These are phyloP conservation scores for Tilletia caries DNA, from an alignment of 1,284 basidiomycete genomes.

Conservation along the genomic window DNA sequence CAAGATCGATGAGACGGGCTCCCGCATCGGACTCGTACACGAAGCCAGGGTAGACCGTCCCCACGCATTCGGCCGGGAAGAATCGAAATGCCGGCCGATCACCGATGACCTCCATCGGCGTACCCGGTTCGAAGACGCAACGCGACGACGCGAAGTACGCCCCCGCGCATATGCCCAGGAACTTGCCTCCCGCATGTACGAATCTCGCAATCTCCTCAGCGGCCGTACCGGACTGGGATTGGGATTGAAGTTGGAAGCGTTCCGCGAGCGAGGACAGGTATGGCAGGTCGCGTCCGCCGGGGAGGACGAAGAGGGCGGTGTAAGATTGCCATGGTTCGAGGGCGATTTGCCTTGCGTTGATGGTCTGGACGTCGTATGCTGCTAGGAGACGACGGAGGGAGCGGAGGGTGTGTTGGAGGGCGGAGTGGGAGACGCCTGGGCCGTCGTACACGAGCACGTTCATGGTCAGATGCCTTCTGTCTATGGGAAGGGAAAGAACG, in stretches of 20 bases:
- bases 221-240: conserved; percentile 12
- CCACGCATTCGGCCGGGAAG: conserved; percentile 61
- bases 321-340: conserved; percentile 39
- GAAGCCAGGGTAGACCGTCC: conserved; percentile 63
- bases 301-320: conserved; percentile 38
- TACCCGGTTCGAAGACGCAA: conserved; percentile 60
- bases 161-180: conserved; percentile 67
- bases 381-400: conserved; percentile 32
- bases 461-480: conserved; percentile 12
- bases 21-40: conserved; percentile 59
- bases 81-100: conserved; percentile 61
- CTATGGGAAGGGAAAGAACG: no score
- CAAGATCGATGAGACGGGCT: conserved; percentile 54
- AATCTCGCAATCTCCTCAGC: conserved; percentile 61
- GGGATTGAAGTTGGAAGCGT: not conserved
- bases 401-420: conserved; percentile 39
- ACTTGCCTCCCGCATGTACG: conserved; percentile 66
- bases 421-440: conserved; percentile 43
- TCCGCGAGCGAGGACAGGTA: conserved; percentile 25
- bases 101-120: conserved; percentile 58
- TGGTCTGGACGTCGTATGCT: conserved; percentile 43
- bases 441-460: conserved; percentile 46
- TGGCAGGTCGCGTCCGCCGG: conserved; percentile 43
- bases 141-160: conserved; percentile 60
- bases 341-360: conserved; percentile 31